Evolutionary conservation across 805 yeast species (phyloP).

Genomic region (Jamesozyma jinghongensis): DNA sequence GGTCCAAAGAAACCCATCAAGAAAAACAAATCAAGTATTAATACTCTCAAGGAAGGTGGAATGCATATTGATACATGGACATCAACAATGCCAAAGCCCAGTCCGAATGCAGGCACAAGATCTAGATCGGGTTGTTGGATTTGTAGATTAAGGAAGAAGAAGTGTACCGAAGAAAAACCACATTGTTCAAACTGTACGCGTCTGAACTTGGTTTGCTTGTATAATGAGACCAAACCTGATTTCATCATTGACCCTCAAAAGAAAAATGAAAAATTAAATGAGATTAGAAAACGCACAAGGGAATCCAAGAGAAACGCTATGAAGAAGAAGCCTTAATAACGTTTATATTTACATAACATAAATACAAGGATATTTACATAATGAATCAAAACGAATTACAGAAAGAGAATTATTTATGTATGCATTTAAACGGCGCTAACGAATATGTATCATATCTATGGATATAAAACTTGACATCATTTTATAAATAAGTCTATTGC

Average conservation of each 20-base stretch:
- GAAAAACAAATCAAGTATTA: too few species aligned
- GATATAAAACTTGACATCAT: too few species aligned
- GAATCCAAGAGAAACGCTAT: conserved; percentile 34
- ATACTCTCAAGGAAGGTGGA: too few species aligned
- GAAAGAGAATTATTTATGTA: neutral
- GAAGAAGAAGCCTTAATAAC: conserved; percentile 16
- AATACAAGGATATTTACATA: too few species aligned
- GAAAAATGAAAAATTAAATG: conserved; percentile 40
- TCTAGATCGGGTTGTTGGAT: conserved; percentile 71
- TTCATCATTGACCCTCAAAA: conserved; percentile 40
- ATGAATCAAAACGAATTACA: too few species aligned
- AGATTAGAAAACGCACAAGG: conserved; percentile 40
- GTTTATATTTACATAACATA: neutral
- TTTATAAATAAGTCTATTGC: neutral
- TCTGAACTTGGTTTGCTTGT: conserved; percentile 51
- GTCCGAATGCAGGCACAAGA: conserved; percentile 24
- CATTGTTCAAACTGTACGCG: conserved; percentile 48
- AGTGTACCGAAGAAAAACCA: conserved; percentile 61
- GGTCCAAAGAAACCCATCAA: too few species aligned
- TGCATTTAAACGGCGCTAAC: too few species aligned
- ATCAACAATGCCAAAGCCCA: neutral
- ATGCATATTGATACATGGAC: neutral
- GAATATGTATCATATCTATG: too few species aligned
- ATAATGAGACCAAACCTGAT: conserved; percentile 40
- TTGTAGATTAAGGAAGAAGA: conserved; percentile 62